These are phyloP conservation scores for Pontederia crassipes DNA, from an alignment of 176 grass and related monocot species.

Conservation along the genomic window DNA sequence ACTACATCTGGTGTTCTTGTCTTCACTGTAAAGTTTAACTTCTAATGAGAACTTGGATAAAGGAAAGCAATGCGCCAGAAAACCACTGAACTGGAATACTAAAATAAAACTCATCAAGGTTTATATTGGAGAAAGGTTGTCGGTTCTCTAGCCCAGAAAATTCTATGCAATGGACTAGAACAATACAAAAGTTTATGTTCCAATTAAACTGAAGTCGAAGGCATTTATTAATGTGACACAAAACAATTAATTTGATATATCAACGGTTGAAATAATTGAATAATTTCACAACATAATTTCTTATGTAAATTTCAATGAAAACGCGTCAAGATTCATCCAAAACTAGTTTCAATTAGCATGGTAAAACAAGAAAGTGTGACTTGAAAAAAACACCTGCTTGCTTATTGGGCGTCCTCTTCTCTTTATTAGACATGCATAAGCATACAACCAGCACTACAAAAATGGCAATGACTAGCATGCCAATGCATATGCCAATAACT, in stretches of 20 bases:
- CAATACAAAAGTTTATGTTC: too few relatives aligned
- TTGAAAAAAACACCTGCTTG: constrained; percentile 58
- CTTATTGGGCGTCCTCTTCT: constrained; percentile 30
- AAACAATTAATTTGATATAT: too few relatives aligned
- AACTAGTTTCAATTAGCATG: neutral
- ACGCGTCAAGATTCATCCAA: too few relatives aligned
- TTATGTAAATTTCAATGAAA: too few relatives aligned
- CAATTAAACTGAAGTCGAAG: too few relatives aligned
- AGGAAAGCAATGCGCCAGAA: neutral
- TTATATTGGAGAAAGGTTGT: too few relatives aligned
- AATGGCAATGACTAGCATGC: constrained; percentile 50
- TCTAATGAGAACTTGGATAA: neutral
- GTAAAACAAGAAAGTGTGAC: constrained; percentile 17
- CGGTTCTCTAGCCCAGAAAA: too few relatives aligned
- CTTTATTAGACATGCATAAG: constrained; percentile 61
- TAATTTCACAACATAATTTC: too few relatives aligned
- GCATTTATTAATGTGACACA: too few relatives aligned
- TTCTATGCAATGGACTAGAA: too few relatives aligned
- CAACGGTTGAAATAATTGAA: too few relatives aligned
- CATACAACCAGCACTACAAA: constrained; percentile 55
- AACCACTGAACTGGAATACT: neutral
- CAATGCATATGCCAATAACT: constrained; percentile 64
- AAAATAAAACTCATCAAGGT: neutral
- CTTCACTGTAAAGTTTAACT: constrained; percentile 41
- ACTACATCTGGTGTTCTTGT: constrained; percentile 50